Base-by-base conservation (phyloP, 176 grass and related monocot genomes). In the Coix lacrymajobi region DNA sequence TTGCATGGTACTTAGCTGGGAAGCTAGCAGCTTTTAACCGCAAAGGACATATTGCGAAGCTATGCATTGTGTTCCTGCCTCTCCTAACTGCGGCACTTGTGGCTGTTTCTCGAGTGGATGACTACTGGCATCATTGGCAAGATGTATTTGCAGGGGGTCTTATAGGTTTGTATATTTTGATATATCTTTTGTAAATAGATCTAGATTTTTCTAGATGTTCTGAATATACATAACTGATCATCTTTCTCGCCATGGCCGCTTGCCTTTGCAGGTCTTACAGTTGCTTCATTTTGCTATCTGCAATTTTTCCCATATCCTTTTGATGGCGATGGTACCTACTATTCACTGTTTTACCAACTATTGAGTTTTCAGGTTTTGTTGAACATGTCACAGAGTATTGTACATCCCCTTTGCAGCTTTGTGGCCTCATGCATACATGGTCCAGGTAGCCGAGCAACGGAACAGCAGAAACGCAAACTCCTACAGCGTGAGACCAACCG, bases 81-180 rank as follows among this genome's bases (percentile, higher is more conserved):
- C 85, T 96, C 58, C 90, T 96, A 43, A 26, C 85, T 74, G 93
- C 93, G 34, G 28, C 93, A 46, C 87, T 96, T 60, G 88, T 96
- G 32, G 93, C 83, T 20, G 90, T 96, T 67, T 96, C 93, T 62
- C 88, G 90, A 81, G 93, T 96, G 25, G 93, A 96, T 78, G 93
- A 96, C 83, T 96, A 96, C 77, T 96, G 93, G 93, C 93, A 92
- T 88, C 93, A 96, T 62, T 96, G 93, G 93, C 93, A 96, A 78
- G 93, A 96, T 85, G 93, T 96, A 44, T 87, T 92, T 69, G 69
- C 90, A 54, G 93, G 93, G 40, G 80, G 45, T 44, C 62, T 96
- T 69, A 25, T 96, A 90, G 93, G 93, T 88, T 81, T 84, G 83
- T 29, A 58, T 51, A 52, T 78, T 79, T 84, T 30, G 30, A 22